Evolutionary conservation across 768 basidiomycete species (phyloP).

Genomic region (Suillus bovinus): DNA sequence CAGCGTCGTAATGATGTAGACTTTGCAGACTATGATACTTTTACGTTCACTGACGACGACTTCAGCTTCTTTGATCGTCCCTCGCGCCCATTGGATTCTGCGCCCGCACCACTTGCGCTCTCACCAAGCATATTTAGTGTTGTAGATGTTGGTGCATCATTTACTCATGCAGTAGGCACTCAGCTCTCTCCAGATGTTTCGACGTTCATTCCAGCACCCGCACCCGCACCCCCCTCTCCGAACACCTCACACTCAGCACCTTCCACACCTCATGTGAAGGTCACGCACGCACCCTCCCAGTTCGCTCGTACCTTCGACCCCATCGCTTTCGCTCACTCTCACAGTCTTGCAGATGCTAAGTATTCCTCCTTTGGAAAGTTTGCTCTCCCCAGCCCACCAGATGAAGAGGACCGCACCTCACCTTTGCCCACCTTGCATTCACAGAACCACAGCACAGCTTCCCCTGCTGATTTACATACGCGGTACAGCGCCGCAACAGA

Average conservation of each 20-base stretch:
- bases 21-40: conserved; percentile 50
- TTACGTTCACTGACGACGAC: conserved; percentile 76
- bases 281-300: conserved; percentile 34
- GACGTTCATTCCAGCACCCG: conserved; percentile 25
- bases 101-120: conserved; percentile 32
- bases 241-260: conserved; percentile 49
- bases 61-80: conserved; percentile 85
- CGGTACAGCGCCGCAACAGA: conserved; percentile 67
- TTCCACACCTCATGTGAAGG: conserved; percentile 53
- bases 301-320: conserved; percentile 54
- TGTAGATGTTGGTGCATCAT: conserved; percentile 21
- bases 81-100: conserved; percentile 26
- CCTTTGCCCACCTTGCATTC: conserved; percentile 18
- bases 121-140: conserved; percentile 35
- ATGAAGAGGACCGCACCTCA: conserved; percentile 44
- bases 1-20: conserved; percentile 38
- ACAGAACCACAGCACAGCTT: conserved; percentile 8
- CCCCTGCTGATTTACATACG: conserved; percentile 24
- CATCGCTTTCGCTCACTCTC: conserved; percentile 68
- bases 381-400: conserved; percentile 61
- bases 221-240: conserved; percentile 53
- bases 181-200: conserved; percentile 29
- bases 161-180: conserved; percentile 29
- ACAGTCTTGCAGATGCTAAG: conserved; percentile 69
- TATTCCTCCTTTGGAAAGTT: conserved; percentile 73